Base-by-base conservation (phyloP, 2,329 filamentous ascomycete genomes). In the Diaporthe sp. region DNA sequence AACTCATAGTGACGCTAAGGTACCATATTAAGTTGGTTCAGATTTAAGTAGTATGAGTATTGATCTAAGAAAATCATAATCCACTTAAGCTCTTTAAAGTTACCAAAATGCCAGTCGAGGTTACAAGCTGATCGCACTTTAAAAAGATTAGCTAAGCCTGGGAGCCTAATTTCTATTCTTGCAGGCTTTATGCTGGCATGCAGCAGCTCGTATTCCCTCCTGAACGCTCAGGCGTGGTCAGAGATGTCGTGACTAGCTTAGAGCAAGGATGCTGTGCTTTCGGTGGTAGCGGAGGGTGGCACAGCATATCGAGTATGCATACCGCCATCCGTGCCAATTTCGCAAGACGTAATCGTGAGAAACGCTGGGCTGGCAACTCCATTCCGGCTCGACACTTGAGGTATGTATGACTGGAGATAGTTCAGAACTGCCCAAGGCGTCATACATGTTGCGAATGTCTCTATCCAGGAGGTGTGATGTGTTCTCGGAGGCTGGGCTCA, bases 311-410 rank as follows among this genome's bases (percentile, higher is more conserved):
- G 19, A 55, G 34, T 22, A n/a, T 69, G 34, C 49, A 55, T 55
- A 31, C 3, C 17, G 49, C n/a, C 34, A 42, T 55, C 65, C 49
- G 34, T 69, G 49, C 15, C 28, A 69, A 69, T 69, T 31, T 69
- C 15, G 15, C 4, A 37, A 42, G 19, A 39, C 17, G 65, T 28
- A 55, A 42, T 42, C 46, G 9, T 42, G 65, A 3, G 34, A 15
- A 17, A 55, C 39, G n/a, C 37, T 62, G 5, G 5, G 46, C 49
- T 42, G n/a, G 6, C 9, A 46, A 42, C 9, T 22, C 12, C 34
- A 10, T 9, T 28, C 49, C 49, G 13, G 49, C 65, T 55, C 65
- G n/a, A 53, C 7, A 28, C 6, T 12, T 12, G 12, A 51, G 28
- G 12, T 19, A 53, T 19, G 37, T 62, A 19, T 39, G 12, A 22